Evolutionary conservation across 129 eudicot genomes (phyloP).

Genomic region (Tanacetum coccineum): DNA sequence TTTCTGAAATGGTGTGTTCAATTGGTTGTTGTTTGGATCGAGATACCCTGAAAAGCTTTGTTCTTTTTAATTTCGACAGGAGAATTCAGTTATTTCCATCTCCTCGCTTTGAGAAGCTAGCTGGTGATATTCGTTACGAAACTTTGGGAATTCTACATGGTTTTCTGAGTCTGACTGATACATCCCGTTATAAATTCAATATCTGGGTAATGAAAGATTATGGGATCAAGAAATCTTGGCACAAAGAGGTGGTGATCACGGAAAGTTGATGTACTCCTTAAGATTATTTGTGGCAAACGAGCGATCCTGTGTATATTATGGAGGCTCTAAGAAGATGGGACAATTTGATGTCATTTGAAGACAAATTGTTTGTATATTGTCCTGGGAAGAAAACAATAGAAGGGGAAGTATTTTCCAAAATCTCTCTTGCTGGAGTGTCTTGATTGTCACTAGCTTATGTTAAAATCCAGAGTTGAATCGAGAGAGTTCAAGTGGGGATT

Average conservation of each 20-base stretch:
- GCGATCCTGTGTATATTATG: too few relatives aligned
- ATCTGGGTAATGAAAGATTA: conserved; percentile 56
- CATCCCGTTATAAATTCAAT: conserved; percentile 20
- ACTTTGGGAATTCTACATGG: conserved; percentile 29
- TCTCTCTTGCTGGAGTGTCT: neutral
- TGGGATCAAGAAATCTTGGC: conserved; percentile 43
- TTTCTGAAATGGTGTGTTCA: too few relatives aligned
- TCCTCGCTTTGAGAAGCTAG: conserved; percentile 11
- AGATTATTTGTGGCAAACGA: too few relatives aligned
- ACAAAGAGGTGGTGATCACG: conserved; percentile 33
- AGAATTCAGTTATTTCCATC: conserved; percentile 22
- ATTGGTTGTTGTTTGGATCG: too few relatives aligned
- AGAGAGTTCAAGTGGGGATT: conserved; percentile 12
- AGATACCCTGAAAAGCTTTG: too few relatives aligned
- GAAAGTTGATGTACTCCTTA: too few relatives aligned
- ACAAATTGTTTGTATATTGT: neutral
- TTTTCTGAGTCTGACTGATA: conserved; percentile 36
- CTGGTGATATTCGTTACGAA: neutral
- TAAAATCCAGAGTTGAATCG: conserved; percentile 16
- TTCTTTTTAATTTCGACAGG: neutral
- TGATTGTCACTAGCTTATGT: conserved; percentile 29
- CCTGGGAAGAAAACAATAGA: neutral
- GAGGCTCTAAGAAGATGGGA: too few relatives aligned
- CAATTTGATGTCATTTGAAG: neutral
- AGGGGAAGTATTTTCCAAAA: neutral